phyloP scores from a whole-genome alignment of 2,329 filamentous ascomycete species.

The Phialemoniopsis sp. region DNA sequence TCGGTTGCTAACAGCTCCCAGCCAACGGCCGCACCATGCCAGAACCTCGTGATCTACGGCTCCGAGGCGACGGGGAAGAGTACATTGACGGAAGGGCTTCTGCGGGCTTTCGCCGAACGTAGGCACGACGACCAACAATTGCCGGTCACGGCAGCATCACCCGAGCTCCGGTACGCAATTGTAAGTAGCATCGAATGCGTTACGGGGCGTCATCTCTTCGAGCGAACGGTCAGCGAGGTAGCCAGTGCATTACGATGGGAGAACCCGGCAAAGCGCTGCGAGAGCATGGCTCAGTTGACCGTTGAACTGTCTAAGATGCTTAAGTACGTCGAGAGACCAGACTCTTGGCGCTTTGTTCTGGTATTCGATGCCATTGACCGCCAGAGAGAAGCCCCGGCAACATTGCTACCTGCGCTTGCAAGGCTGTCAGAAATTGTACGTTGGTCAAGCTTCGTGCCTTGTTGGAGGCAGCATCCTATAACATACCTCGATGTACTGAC shows the following conservation, averaged over 20 bases:
- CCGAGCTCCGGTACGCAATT: constrained; percentile 52
- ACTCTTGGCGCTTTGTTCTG: constrained; percentile 63
- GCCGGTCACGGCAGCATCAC: constrained; percentile 16
- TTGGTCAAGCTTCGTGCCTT: too few species aligned
- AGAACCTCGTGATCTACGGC: constrained; percentile 77
- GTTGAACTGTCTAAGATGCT: constrained; percentile 68
- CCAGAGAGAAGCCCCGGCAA: constrained; percentile 75
- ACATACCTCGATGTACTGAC: too few species aligned
- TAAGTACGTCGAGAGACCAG: constrained; percentile 30
- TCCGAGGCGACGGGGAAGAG: constrained; percentile 86
- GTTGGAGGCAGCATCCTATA: too few species aligned
- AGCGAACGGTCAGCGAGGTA: constrained; percentile 61
- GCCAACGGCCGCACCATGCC: constrained; percentile 64
- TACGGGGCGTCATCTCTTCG: constrained; percentile 72
- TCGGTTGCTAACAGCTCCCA: constrained; percentile 24
- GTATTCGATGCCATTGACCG: constrained; percentile 86
- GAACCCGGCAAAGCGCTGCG: constrained; percentile 60
- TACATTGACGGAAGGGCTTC: constrained; percentile 59
- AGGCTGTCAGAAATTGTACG: constrained; percentile 76
- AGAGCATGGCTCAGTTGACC: constrained; percentile 72
- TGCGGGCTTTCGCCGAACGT: constrained; percentile 38
- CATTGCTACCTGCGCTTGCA: constrained; percentile 75
- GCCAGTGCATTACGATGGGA: constrained; percentile 44
- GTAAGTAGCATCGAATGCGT: constrained; percentile 73
- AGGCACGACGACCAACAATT: constrained; percentile 15